Evolutionary conservation across 2,329 filamentous ascomycete genomes (phyloP), one percentile per base, ranked within the genome.

Genomic region (Rhynchosporium secalis): DNA sequence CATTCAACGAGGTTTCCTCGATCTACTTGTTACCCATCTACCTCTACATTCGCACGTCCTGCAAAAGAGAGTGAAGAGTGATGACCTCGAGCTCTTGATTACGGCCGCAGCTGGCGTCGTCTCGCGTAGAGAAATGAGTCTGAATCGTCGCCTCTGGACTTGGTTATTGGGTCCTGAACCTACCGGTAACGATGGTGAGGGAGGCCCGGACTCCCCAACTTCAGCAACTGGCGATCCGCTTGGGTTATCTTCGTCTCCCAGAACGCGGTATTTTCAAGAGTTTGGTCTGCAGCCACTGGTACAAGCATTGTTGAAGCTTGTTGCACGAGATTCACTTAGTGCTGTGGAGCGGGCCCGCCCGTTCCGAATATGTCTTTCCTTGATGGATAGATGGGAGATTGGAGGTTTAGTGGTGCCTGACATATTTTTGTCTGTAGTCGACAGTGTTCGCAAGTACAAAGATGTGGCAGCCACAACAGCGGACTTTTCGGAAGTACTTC

Each of bases 371-470:
- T 96, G 92, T 71, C 82, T 98, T 2, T 97, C 96, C 15, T 80
- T 99, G 58, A 98, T 99, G 95, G 95, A 99, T 76, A 87, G 93
- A 62, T 98, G 92, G 93, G 95, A 99, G 74, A 94, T 99, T 67
- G 95, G 95, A 36, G 92, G 92, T 1, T 81, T 94, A 20, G 87
- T 99, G 52, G 89, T 98, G 1, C 91, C 93, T 0, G 88, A 92
- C 64, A 85, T 98, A 13, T 98, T 99, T 72, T 80, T 97, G 13
- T 90, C 93, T 3, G 87, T 94, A 31, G 85, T 99, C 69, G 83
- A 88, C 72, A 96, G 89, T 69, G 88, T 96, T 43, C 86, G 88
- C 67, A 78, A 81, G 51, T 98, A 92, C 77, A 88, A 92, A 75
- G 78, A 79, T 31, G 79, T 79, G 57, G 85, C 89, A 10, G 76